phyloP scores from a whole-genome alignment of 2,329 filamentous ascomycete genomes.

The Passalora sequoiae region DNA sequence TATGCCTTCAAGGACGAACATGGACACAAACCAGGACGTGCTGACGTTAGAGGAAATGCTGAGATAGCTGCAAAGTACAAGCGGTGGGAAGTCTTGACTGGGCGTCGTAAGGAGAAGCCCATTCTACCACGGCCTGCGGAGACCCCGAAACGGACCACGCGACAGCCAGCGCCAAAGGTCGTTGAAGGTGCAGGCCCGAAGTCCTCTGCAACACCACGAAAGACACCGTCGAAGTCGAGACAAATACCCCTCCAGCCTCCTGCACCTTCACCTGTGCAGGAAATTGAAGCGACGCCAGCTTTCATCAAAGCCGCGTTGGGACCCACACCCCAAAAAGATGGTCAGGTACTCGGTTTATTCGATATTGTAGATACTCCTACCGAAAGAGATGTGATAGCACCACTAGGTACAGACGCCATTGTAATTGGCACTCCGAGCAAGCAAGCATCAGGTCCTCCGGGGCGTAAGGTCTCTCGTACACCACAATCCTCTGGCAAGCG shows the following conservation, averaged over 20 bases:
- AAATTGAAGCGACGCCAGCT: slow-evolving; percentile 32
- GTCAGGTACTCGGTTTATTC: slow-evolving; percentile 70
- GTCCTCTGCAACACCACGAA: slow-evolving; percentile 17
- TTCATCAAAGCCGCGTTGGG: slow-evolving; percentile 47
- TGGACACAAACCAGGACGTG: slow-evolving; percentile 60
- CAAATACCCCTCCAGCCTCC: slow-evolving; percentile 2
- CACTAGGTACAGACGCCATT: slow-evolving; percentile 32
- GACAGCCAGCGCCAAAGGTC: slow-evolving; percentile 9
- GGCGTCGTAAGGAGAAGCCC: slow-evolving; percentile 46
- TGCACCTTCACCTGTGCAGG: slow-evolving; percentile 17
- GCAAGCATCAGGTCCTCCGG: slow-evolving; percentile 10
- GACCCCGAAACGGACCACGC: slow-evolving; percentile 23
- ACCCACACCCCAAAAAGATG: slow-evolving; percentile 75
- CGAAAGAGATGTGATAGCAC: slow-evolving; percentile 20
- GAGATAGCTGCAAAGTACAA: slow-evolving; percentile 56
- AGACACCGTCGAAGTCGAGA: slow-evolving; percentile 18
- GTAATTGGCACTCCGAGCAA: slow-evolving; percentile 39
- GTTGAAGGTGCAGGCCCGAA: slow-evolving; percentile 16
- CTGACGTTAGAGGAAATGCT: slow-evolving; percentile 70
- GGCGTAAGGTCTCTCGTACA: slow-evolving; percentile 34
- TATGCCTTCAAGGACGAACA: slow-evolving; percentile 59
- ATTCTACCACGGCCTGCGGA: slow-evolving; percentile 40
- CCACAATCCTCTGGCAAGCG: slow-evolving; percentile 55
- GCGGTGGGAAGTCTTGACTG: background rate
- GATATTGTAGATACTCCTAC: slow-evolving; percentile 51